Evolutionary conservation across 31 red algal species (phyloP).

Genomic region (Endocladia muricata): DNA sequence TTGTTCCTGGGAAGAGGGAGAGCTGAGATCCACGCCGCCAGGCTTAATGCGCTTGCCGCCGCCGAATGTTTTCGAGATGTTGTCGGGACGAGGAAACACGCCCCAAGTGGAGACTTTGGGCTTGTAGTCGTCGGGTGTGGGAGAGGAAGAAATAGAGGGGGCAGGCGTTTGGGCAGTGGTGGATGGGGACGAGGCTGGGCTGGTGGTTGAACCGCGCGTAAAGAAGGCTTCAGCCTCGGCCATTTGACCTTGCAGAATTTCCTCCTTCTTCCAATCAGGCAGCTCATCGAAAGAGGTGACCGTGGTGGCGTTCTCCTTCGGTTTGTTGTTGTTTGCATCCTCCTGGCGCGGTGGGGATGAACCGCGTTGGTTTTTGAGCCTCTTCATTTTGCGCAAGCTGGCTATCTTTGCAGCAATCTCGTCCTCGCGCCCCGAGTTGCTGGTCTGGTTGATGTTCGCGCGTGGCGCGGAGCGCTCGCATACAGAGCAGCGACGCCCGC

Average conservation of each 20-base stretch:
- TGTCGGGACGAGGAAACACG: conserved; percentile 79
- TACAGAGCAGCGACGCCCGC: not conserved
- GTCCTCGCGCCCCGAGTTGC: conserved; percentile 32
- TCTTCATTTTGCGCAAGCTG: conserved; percentile 40
- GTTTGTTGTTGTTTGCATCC: not conserved
- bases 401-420: conserved; percentile 80
- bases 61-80: conserved; percentile 79
- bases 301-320: not conserved
- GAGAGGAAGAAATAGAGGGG: not conserved
- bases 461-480: conserved; percentile 8
- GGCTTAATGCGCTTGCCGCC: conserved; percentile 59
- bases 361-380: conserved; percentile 19
- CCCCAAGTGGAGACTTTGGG: conserved; percentile 92
- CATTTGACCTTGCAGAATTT: conserved; percentile 63
- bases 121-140: conserved; percentile 42
- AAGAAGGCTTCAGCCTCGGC: conserved; percentile 61
- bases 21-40: conserved; percentile 54
- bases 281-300: conserved; percentile 19
- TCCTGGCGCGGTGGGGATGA: not conserved
- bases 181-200: not conserved
- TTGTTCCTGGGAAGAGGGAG: conserved; percentile 20
- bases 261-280: conserved; percentile 76
- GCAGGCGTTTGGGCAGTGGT: not conserved
- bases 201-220: not conserved
- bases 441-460: conserved; percentile 59